Evolutionary conservation across 495 filamentous ascomycete genomes (phyloP).

Genomic region (Aspergillus bertholletiae): DNA sequence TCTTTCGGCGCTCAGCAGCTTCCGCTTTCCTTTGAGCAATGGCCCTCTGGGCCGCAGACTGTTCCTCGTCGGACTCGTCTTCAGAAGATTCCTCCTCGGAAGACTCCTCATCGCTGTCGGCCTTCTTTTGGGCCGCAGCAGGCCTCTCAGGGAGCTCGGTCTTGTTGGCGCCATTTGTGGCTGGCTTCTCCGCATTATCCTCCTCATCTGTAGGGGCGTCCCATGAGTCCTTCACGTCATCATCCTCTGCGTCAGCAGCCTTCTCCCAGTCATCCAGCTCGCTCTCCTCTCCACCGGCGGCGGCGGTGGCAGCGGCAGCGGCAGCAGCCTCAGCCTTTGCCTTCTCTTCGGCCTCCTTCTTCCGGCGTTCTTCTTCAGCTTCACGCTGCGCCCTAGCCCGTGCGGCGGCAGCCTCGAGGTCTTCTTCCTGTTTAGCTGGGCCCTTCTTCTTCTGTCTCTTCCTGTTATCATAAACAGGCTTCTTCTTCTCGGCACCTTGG

Average conservation of each 20-base stretch:
- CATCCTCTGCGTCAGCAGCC: slow-evolving; percentile 70
- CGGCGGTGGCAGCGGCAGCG: slow-evolving; percentile 55
- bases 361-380: slow-evolving; percentile 68
- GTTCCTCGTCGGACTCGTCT: slow-evolving; percentile 65
- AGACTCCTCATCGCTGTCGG: slow-evolving; percentile 18
- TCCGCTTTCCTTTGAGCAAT: slow-evolving; percentile 78
- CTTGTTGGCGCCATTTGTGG: not conserved
- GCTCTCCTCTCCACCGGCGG: slow-evolving; percentile 51
- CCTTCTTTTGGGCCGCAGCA: not conserved
- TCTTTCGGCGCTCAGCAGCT: slow-evolving; percentile 82
- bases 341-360: slow-evolving; percentile 60
- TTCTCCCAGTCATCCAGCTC: slow-evolving; percentile 88
- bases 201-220: slow-evolving; percentile 80
- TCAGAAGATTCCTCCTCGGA: slow-evolving; percentile 54
- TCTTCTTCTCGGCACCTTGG: slow-evolving; percentile 68
- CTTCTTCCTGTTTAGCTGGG: slow-evolving; percentile 68
- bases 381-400: slow-evolving; percentile 59
- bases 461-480: slow-evolving; percentile 64
- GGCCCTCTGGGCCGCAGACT: slow-evolving; percentile 62
- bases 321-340: slow-evolving; percentile 58
- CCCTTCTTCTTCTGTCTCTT: slow-evolving; percentile 80
- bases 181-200: not conserved
- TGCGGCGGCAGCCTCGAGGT: slow-evolving; percentile 59
- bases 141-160: not conserved
- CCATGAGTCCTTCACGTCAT: slow-evolving; percentile 93